These are phyloP conservation scores for Linnemannia elongata DNA, from an alignment of 192 early-diverging fungal genomes.

Conservation along the genomic window DNA sequence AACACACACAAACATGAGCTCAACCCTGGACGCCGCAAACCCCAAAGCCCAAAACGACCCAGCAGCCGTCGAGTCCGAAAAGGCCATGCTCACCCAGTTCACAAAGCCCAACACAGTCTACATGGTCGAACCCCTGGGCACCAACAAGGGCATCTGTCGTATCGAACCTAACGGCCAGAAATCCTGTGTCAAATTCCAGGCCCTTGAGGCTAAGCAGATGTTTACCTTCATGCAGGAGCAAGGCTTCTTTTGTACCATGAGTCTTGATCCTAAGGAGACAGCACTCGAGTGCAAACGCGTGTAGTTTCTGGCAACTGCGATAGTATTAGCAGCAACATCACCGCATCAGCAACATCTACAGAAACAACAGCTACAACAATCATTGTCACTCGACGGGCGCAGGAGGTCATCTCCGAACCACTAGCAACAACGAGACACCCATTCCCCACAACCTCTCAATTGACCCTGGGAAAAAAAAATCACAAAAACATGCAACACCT, in stretches of 20 bases:
- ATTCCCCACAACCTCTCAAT: background rate
- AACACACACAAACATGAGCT: constrained; percentile 30
- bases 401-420: background rate
- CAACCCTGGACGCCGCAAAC: constrained; percentile 50
- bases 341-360: background rate
- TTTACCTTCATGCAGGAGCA: constrained; percentile 57
- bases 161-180: constrained; percentile 54
- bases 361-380: background rate
- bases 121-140: constrained; percentile 49
- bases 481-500: background rate
- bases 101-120: constrained; percentile 51
- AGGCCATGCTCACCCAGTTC: constrained; percentile 38
- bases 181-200: constrained; percentile 52
- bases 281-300: constrained; percentile 51
- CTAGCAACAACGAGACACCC: background rate
- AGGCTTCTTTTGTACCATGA: constrained; percentile 55
- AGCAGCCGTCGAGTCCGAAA: constrained; percentile 49
- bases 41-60: constrained; percentile 47
- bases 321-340: background rate
- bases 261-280: constrained; percentile 42
- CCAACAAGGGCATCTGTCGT: constrained; percentile 53
- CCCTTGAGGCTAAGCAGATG: constrained; percentile 55
- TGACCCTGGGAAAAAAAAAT: constrained; percentile 6
- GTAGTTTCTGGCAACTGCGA: background rate
- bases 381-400: background rate